phyloP scores from a whole-genome alignment of 1,284 basidiomycete genomes.

The Apiotrichum laibachii region DNA sequence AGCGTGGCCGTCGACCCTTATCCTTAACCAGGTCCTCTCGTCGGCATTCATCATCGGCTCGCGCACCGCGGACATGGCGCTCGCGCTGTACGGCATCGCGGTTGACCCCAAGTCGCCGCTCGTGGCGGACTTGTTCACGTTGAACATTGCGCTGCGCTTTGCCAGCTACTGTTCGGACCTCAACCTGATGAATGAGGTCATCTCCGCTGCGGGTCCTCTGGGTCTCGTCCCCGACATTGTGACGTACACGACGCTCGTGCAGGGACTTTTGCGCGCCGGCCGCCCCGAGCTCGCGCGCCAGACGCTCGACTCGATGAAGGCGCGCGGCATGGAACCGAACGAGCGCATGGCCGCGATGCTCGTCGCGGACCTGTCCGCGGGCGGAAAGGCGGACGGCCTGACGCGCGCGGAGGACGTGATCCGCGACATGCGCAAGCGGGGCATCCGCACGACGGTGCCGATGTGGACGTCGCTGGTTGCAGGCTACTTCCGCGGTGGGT shows the following conservation, averaged over 20 bases:
- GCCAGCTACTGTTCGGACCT: constrained; percentile 63
- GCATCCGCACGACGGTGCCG: constrained; percentile 35
- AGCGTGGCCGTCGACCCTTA: constrained; percentile 40
- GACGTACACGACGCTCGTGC: constrained; percentile 75
- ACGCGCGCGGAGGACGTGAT: constrained; percentile 64
- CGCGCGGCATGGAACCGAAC: constrained; percentile 68
- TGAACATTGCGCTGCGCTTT: constrained; percentile 71
- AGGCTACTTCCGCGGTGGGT: constrained; percentile 47
- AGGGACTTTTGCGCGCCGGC: constrained; percentile 66
- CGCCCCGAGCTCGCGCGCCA: constrained; percentile 63
- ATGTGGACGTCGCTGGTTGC: constrained; percentile 53
- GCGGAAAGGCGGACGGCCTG: constrained; percentile 59
- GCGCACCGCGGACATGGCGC: constrained; percentile 29
- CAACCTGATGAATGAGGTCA: constrained; percentile 60
- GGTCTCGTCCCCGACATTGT: constrained; percentile 67
- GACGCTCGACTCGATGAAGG: constrained; percentile 66
- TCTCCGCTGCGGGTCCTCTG: constrained; percentile 56
- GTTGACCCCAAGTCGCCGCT: constrained; percentile 34
- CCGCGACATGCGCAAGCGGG: constrained; percentile 64
- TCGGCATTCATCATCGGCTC: constrained; percentile 34
- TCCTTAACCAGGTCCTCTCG: constrained; percentile 47
- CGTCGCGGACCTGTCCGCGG: constrained; percentile 65
- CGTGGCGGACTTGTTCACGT: constrained; percentile 66
- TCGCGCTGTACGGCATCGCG: constrained; percentile 38
- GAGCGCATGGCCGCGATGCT: constrained; percentile 70